Base-by-base conservation (phyloP, 805 yeast species). In the Nadsonia fulvescens region DNA sequence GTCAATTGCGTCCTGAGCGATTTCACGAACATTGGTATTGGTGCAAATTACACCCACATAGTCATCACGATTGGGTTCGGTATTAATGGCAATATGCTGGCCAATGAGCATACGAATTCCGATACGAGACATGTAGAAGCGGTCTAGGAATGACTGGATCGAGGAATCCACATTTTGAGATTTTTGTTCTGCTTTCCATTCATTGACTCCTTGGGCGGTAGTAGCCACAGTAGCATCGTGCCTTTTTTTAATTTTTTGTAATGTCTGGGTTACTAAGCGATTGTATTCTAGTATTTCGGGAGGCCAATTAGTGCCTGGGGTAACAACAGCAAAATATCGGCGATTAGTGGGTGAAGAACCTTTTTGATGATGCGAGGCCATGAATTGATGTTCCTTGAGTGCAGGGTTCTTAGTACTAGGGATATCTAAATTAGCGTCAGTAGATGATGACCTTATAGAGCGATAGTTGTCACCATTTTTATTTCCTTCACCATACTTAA, bases 181-280 rank as follows among this genome's bases (percentile, higher is more conserved):
- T 49, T 53, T 46, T 19, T 55, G 55, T 7, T 59, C 45, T 14
- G 57, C 59, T 42, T 81, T 81, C 91, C 93, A 82, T 46, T 79
- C 91, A 40, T 74, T 73, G 6, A 82, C 92, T 18, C 93, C 94
- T 37, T 78, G 79, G 1, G 93, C 93, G 43, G 82, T 71, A 0
- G 93, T 79, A 9, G 91, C 72, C 10, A 82, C 93, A 0, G 92
- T 83, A 6, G 93, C 92, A 48, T 82, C 93, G 47, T 81, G 94
- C 18, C 93, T 58, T 36, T 63, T 66, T 44, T 81, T 82, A 49
- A 81, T 81, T 33, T 62, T 66, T 27, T 66, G 62, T 33, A 81
- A 56, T 0, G 76, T 56, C 20, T 70, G 70, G 22, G 70, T 66
- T 7, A 79, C 86, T 8, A 46, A 36, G 40, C 63, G 63, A 47